These are phyloP conservation scores for Prototheca wickerhamii DNA, from an alignment of 163 green algal species.

Conservation along the genomic window DNA sequence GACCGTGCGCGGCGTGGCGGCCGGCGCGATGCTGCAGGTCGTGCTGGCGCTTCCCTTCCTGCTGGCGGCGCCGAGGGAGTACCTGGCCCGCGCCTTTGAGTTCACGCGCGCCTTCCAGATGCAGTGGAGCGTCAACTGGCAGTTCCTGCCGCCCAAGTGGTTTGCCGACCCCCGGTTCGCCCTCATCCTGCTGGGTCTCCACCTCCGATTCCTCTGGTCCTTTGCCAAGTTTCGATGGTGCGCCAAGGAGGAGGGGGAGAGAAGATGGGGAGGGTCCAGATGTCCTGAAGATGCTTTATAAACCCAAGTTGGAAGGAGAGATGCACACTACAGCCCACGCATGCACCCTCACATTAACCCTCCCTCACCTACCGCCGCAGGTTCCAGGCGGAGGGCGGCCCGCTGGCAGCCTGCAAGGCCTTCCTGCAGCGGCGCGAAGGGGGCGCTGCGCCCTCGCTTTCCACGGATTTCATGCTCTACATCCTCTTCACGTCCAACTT, in stretches of 20 bases:
- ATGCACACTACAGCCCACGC: too few relatives aligned
- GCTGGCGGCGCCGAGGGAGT: constrained; percentile 35
- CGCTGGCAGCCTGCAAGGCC: neutral
- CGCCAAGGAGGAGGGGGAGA: too few relatives aligned
- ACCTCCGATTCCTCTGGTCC: constrained; percentile 51
- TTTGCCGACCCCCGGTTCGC: constrained; percentile 62
- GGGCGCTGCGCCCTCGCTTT: neutral
- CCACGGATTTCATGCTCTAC: constrained; percentile 22
- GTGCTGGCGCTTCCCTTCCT: constrained; percentile 60
- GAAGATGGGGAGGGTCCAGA: too few relatives aligned
- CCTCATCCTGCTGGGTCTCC: constrained; percentile 41
- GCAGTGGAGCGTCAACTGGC: constrained; percentile 72
- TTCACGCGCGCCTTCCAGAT: constrained; percentile 54
- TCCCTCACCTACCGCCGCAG: too few relatives aligned
- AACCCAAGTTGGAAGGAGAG: too few relatives aligned
- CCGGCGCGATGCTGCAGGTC: constrained; percentile 45
- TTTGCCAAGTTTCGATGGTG: constrained; percentile 52
- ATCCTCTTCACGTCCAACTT: constrained; percentile 67
- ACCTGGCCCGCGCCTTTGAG: constrained; percentile 69
- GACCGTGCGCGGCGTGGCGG: constrained; percentile 11
- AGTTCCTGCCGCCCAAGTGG: constrained; percentile 62
- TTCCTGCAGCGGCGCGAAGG: neutral
- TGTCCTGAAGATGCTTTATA: neutral
- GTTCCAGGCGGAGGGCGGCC: constrained; percentile 6
- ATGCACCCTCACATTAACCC: too few relatives aligned